Percentiles rank a stretch among this genome's conserved stretches.
Conservation (phyloP, 768 basidiomycete genomes). For the Suillus occidentalis region DNA sequence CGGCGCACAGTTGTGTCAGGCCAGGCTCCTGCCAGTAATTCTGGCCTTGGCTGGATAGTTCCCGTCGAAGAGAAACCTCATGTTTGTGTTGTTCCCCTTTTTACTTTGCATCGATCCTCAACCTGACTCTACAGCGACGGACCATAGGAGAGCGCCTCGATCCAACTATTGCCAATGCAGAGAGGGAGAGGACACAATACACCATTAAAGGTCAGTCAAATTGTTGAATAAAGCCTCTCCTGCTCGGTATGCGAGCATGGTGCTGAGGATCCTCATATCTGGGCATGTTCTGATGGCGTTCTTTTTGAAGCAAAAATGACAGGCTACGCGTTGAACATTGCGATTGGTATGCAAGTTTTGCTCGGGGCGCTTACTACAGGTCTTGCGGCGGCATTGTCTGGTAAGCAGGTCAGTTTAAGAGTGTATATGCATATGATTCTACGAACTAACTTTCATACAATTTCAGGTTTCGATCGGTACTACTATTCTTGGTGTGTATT, state of each 20-base stretch:
- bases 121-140: slow-evolving; percentile 21
- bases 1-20: slow-evolving; percentile 9
- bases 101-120: not conserved
- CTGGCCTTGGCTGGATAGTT: slow-evolving; percentile 28
- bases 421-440: not conserved
- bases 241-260: slow-evolving; percentile 7
- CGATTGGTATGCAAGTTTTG: slow-evolving; percentile 63
- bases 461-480: slow-evolving; percentile 31
- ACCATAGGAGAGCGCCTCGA: slow-evolving; percentile 53
- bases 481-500: slow-evolving; percentile 37
- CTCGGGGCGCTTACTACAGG: slow-evolving; percentile 70
- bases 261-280: no score
- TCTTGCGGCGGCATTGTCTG: slow-evolving; percentile 46
- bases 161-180: slow-evolving; percentile 54
- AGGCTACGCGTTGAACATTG: slow-evolving; percentile 40
- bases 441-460: not conserved
- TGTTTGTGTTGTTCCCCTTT: slow-evolving; percentile 15
- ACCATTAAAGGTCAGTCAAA: slow-evolving; percentile 40
- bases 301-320: slow-evolving; percentile 30
- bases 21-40: not conserved
- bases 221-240: not conserved
- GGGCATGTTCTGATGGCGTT: slow-evolving; percentile 5
- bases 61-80: slow-evolving; percentile 21
- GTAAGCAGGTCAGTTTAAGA: slow-evolving; percentile 37
- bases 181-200: slow-evolving; percentile 44